phyloP scores from a whole-genome alignment of 176 grass and related monocot genomes.

The Carex parvula region DNA sequence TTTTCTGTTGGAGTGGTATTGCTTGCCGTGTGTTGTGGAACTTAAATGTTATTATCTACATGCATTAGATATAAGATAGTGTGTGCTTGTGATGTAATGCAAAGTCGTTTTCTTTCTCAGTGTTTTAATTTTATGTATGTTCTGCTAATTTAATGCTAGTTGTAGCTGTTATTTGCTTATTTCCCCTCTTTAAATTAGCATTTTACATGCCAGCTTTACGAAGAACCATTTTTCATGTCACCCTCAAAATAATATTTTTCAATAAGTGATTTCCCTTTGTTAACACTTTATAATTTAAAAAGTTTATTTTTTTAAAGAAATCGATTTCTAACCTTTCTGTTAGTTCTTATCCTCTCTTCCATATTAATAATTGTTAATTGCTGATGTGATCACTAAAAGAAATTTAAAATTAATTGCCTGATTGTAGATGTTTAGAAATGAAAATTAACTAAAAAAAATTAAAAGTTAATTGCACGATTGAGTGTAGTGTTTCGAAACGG shows the following conservation, averaged over 20 bases:
- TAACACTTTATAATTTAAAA: too few species aligned
- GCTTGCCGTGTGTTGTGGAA: not conserved
- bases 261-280: not conserved
- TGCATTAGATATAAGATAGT: constrained; percentile 25
- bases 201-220: not conserved
- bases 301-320: too few species aligned
- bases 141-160: constrained; percentile 3
- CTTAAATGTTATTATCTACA: constrained; percentile 19
- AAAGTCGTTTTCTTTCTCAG: not conserved
- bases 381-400: too few species aligned
- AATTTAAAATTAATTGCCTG: too few species aligned
- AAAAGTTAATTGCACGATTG: too few species aligned
- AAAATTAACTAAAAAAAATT: too few species aligned
- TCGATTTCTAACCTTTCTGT: too few species aligned
- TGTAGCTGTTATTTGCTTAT: not conserved
- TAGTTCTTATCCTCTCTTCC: too few species aligned
- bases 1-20: constrained; percentile 12
- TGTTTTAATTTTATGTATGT: constrained; percentile 22
- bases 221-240: not conserved
- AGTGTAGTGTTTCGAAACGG: too few species aligned
- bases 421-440: too few species aligned
- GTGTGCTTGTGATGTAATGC: constrained; percentile 32
- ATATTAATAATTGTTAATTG: too few species aligned
- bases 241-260: too few species aligned
- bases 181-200: not conserved